Base-by-base conservation (phyloP, 2,329 filamentous ascomycete genomes). In the Fusarium lyarnte region DNA sequence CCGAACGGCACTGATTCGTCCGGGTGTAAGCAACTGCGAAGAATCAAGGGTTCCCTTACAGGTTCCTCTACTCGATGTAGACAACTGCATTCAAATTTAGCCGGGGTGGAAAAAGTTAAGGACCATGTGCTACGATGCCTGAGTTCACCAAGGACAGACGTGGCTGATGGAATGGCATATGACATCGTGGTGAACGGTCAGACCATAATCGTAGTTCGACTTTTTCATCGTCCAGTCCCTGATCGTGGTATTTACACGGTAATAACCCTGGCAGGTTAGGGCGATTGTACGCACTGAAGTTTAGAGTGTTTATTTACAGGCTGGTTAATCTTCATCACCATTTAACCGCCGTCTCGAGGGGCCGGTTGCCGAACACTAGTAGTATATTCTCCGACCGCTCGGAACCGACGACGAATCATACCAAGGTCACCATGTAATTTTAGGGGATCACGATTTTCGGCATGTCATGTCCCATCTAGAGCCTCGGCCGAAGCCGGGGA, bases 1-100 rank as follows among this genome's bases (percentile, higher is more conserved):
- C 62, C 65, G 41, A 42, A 27, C 23, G 16, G 31, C 41, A 58
- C 45, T 54, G 42, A 73, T 73, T 73, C 70, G 70, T 38, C 66
- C 70, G 70, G 66, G 43, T 73, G 52, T 41, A 63, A 63, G 21
- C 21, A 53, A 60, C 41, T 25, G 13, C 55, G 27, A 27, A 51
- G 33, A 42, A 67, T 63, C 43, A 73, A 59, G 63, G 58, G 45
- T 43, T 45, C 57, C 35, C 53, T 49, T 43, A 53, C 19, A 27
- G 19, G 33, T 27, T 62, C n/a, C 13, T 29, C 31, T 38, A 27
- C n/a, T 19, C 11, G 7, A 39, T 27, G 33, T 35, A 52, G 29
- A 38, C 29, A 38, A 45, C 35, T 29, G 42, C 25, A 43, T 52
- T 57, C 12, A 25, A 17, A 62, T 73, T 73, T 63, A 73, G 41